A percentile compares a stretch with the other conserved stretches of the same genome.
Conservation (phyloP, 2,329 filamentous ascomycete species). For the Didymellaceae sp. region DNA sequence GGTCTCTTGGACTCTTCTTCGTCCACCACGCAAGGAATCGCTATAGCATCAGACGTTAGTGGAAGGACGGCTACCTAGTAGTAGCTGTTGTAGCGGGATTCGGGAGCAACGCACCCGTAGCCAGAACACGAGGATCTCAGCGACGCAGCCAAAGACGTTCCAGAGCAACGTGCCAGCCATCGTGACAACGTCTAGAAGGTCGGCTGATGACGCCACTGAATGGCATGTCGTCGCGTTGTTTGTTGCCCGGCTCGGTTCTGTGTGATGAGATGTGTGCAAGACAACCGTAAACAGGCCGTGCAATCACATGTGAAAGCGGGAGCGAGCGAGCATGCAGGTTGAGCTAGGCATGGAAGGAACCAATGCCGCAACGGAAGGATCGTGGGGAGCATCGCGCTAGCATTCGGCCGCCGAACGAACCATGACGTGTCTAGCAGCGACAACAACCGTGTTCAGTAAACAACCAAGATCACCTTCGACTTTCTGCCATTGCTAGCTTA, state of each 20-base stretch:
- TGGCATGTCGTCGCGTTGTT: conserved; percentile 36
- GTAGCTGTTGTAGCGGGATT: conserved; percentile 17
- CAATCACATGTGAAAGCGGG: conserved; percentile 13
- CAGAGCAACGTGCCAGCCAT: conserved; percentile 36
- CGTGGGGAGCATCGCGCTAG: conserved; percentile 9
- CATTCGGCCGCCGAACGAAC: neutral
- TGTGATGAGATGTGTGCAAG: conserved; percentile 21
- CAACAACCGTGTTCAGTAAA: conserved; percentile 1
- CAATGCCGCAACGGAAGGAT: conserved; percentile 14
- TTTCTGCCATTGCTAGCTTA: conserved; percentile 5
- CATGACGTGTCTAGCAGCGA: conserved; percentile 7
- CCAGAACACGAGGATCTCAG: conserved; percentile 51
- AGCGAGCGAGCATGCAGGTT: no score
- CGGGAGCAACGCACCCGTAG: conserved; percentile 43
- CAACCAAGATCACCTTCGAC: neutral
- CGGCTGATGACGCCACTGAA: conserved; percentile 20
- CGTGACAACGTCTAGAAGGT: conserved; percentile 12
- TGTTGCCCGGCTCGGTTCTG: conserved; percentile 26
- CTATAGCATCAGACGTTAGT: conserved; percentile 54
- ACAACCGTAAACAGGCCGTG: neutral
- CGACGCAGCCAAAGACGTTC: conserved; percentile 41
- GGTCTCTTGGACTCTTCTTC: conserved; percentile 67
- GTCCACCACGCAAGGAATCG: conserved; percentile 72
- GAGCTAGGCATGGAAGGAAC: neutral
- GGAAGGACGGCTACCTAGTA: neutral